A percentile compares a stretch with the other conserved stretches of the same genome.
These are phyloP conservation scores for Macrocystidia cucumis DNA, from an alignment of 1,284 basidiomycete species.

Conservation along the genomic window DNA sequence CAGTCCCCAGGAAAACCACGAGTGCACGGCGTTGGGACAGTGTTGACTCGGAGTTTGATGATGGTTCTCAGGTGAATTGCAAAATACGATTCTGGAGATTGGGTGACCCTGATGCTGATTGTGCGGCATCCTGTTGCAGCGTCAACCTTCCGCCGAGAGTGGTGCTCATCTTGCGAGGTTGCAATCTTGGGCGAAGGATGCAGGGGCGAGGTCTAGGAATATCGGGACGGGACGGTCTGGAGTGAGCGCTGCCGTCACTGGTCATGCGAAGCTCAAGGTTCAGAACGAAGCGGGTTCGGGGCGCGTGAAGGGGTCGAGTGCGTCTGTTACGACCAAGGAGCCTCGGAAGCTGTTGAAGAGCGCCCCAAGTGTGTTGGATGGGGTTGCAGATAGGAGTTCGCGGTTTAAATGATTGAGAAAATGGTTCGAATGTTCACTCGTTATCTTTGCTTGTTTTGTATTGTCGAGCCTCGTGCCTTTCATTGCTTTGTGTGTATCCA, in stretches of 20 bases:
- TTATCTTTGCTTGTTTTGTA: constrained; percentile 4
- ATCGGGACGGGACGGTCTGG: constrained; percentile 36
- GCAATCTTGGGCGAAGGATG: constrained; percentile 30
- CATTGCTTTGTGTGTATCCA: constrained; percentile 4
- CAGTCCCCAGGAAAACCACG: constrained; percentile 13
- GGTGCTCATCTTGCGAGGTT: constrained; percentile 14
- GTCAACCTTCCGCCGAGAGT: constrained; percentile 8
- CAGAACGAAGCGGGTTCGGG: constrained; percentile 33
- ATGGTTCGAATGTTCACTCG: too few species aligned
- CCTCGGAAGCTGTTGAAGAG: constrained; percentile 23
- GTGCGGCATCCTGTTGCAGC: constrained; percentile 2
- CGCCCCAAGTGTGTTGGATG: constrained; percentile 42
- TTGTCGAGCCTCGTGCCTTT: constrained; percentile 4
- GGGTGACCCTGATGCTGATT: constrained; percentile 5
- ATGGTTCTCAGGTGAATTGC: constrained; percentile 19
- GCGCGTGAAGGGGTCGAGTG: constrained; percentile 17
- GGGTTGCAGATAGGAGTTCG: constrained; percentile 34
- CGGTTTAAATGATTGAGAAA: constrained; percentile 35
- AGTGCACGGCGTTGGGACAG: constrained; percentile 8
- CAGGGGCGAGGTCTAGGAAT: constrained; percentile 31
- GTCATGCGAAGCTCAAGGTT: constrained; percentile 29
- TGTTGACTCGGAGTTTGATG: constrained; percentile 19
- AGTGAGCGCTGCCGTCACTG: constrained; percentile 43
- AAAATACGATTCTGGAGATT: too few species aligned
- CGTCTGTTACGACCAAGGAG: constrained; percentile 7